Conservation (phyloP, 1,284 basidiomycete genomes). For the Sanghuangporus sanghuang region DNA sequence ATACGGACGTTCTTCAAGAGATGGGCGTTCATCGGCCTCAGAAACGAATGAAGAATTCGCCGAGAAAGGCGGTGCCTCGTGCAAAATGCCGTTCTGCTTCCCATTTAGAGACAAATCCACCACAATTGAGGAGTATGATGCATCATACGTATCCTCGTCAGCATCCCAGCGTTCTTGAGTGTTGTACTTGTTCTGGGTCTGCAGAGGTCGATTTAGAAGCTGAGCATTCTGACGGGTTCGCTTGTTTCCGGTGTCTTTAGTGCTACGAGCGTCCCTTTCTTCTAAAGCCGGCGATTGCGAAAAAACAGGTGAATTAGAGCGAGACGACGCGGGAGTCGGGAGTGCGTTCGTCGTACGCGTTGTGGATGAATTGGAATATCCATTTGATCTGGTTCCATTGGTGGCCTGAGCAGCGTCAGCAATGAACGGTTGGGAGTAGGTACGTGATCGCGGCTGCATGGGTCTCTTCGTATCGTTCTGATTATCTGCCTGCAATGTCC, state of each 20-base stretch:
- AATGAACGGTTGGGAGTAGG: conserved; percentile 56
- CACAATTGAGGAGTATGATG: conserved; percentile 11
- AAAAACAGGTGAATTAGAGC: conserved; percentile 33
- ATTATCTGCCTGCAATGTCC: conserved; percentile 8
- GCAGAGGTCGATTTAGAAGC: background rate
- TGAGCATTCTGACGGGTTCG: background rate
- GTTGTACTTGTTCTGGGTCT: background rate
- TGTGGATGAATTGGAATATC: conserved; percentile 19
- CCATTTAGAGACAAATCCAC: background rate
- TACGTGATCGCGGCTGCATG: conserved; percentile 36
- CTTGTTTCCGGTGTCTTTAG: conserved; percentile 26
- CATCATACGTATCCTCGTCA: conserved; percentile 5
- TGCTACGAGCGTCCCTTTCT: conserved; percentile 45
- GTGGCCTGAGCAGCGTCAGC: conserved; percentile 22
- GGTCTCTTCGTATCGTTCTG: conserved; percentile 21
- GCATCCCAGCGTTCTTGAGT: background rate
- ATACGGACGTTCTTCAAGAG: conserved; percentile 70
- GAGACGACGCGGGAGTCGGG: conserved; percentile 30
- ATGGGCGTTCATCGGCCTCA: conserved; percentile 36
- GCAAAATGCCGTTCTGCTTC: conserved; percentile 14
- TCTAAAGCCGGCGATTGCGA: conserved; percentile 21
- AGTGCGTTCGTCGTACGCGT: conserved; percentile 26
- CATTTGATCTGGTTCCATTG: conserved; percentile 5
- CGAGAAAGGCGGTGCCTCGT: conserved; percentile 16
- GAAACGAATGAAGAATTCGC: conserved; percentile 23